Evolutionary conservation across 306 rosid species (phyloP).

Genomic region (Prunus mongolica): DNA sequence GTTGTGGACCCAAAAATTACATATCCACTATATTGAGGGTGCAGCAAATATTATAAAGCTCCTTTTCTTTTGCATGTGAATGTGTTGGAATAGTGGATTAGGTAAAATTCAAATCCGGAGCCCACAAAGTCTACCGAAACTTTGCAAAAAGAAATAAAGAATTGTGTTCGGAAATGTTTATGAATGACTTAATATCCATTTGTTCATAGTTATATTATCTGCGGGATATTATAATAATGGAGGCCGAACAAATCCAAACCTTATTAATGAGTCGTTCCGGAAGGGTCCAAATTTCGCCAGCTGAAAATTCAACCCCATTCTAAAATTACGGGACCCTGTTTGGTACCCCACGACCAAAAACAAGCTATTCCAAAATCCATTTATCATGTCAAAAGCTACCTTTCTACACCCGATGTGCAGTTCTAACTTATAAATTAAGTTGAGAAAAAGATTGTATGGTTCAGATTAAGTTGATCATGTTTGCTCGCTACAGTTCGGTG

Average conservation of each 20-base stretch:
- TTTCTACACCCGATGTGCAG: background rate
- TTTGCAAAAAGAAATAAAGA: background rate
- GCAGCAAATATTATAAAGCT: background rate
- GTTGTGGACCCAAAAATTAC: background rate
- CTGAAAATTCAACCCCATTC: constrained; percentile 34
- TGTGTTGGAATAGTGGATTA: constrained; percentile 2
- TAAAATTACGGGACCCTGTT: constrained; percentile 46
- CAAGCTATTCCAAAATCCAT: constrained; percentile 21
- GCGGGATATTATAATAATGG: background rate
- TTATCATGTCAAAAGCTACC: constrained; percentile 7
- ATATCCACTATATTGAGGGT: constrained; percentile 4
- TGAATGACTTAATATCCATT: background rate
- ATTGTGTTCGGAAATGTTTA: background rate
- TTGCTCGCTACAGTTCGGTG: too few relatives aligned
- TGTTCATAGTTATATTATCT: background rate
- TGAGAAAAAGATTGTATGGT: too few relatives aligned
- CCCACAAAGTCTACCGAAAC: constrained; percentile 1
- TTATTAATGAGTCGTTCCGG: constrained; percentile 23
- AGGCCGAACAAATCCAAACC: constrained; percentile 20
- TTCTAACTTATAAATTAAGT: too few relatives aligned
- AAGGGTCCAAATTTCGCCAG: constrained; percentile 43
- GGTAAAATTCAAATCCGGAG: background rate
- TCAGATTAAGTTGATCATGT: too few relatives aligned
- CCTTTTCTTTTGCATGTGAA: background rate
- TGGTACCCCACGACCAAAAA: constrained; percentile 34